Percentiles rank a stretch among this genome's conserved stretches.
phyloP scores from a whole-genome alignment of 768 basidiomycete genomes.

The Nevesoporus exiguus region DNA sequence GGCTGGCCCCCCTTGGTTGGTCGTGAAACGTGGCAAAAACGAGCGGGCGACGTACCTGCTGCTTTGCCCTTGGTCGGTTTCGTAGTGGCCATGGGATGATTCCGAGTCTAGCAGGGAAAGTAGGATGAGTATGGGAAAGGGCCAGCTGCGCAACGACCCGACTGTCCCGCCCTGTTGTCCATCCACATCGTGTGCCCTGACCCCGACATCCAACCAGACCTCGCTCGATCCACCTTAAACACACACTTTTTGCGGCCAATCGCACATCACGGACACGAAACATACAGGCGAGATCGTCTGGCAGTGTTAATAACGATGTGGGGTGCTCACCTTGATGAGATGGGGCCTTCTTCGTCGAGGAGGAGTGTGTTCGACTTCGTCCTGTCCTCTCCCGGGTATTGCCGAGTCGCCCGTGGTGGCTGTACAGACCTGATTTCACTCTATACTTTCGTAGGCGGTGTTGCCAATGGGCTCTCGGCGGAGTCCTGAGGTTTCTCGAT shows the following conservation, averaged over 20 bases:
- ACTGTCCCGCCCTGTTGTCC: too few species aligned
- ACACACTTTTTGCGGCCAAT: not conserved
- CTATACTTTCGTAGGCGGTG: too few species aligned
- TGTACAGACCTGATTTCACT: constrained; percentile 17
- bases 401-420: constrained; percentile 22
- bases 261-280: not conserved
- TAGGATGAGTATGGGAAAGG: constrained; percentile 1
- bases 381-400: constrained; percentile 17
- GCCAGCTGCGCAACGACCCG: not conserved
- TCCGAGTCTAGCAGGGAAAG: constrained; percentile 8
- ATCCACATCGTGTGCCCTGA: not conserved
- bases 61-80: constrained; percentile 66
- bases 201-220: constrained; percentile 19
- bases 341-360: constrained; percentile 27
- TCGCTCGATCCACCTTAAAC: constrained; percentile 20
- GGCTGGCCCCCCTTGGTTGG: not conserved
- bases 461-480: too few species aligned
- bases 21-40: constrained; percentile 20
- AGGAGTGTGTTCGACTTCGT: not conserved
- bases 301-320: not conserved
- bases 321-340: constrained; percentile 27
- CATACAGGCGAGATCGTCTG: not conserved
- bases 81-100: constrained; percentile 60
- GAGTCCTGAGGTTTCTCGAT: too few species aligned
- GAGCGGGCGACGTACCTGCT: constrained; percentile 37